Evolutionary conservation across 1,284 basidiomycete genomes (phyloP).

Genomic region (Malassezia pachydermatis): DNA sequence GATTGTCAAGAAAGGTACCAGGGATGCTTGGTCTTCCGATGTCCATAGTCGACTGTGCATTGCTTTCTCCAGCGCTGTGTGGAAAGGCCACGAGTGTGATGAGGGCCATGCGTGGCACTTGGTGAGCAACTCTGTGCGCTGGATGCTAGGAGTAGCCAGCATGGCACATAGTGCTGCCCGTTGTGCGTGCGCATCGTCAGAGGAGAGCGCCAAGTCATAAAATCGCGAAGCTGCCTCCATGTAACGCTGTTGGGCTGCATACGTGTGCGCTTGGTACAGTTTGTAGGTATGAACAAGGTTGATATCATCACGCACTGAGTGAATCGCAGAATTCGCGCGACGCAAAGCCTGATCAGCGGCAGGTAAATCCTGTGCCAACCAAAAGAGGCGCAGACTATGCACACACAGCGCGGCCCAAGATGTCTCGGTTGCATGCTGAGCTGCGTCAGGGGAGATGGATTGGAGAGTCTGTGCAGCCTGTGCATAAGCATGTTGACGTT

Average conservation of each 20-base stretch:
- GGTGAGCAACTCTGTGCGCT: conserved; percentile 79
- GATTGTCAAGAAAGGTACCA: no score
- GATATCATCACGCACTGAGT: conserved; percentile 47
- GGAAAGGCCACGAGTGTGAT: conserved; percentile 67
- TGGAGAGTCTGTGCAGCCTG: conserved; percentile 81
- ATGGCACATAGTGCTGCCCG: conserved; percentile 91
- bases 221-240: conserved; percentile 88
- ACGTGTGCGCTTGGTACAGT: conserved; percentile 63
- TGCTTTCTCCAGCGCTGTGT: conserved; percentile 83
- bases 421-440: conserved; percentile 67
- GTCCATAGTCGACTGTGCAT: no score
- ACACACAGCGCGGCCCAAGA: conserved; percentile 82
- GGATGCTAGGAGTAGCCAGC: conserved; percentile 91
- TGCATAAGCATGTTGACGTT: conserved; percentile 80
- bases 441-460: conserved; percentile 80
- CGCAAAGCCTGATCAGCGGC: conserved; percentile 94
- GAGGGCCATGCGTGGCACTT: no score
- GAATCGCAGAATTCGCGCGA: conserved; percentile 79
- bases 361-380: conserved; percentile 87
- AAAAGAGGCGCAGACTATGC: conserved; percentile 81
- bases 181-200: conserved; percentile 28
- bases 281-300: conserved; percentile 40
- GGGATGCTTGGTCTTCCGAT: no score
- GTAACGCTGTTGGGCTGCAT: conserved; percentile 81
- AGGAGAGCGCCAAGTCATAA: conserved; percentile 62